Percentiles rank a stretch among this genome's conserved stretches.
phyloP scores from a whole-genome alignment of 805 yeast genomes.

The Torulaspora quercuum region DNA sequence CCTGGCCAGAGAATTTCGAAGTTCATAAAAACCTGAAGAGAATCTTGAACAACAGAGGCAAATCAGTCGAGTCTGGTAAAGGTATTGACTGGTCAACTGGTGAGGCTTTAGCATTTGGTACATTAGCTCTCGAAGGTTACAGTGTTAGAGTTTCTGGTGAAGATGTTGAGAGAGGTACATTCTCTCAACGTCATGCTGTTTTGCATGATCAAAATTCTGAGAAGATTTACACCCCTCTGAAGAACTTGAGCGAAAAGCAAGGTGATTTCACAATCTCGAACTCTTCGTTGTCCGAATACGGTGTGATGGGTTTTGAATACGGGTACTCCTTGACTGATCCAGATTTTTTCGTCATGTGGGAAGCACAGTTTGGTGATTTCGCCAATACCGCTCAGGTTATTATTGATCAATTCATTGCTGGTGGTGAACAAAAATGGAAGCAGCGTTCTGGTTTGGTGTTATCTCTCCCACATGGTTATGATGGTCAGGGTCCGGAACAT shows the following conservation, averaged over 20 bases:
- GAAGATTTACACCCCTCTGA: conserved; percentile 77
- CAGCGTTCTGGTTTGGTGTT: conserved; percentile 96
- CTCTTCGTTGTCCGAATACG: conserved; percentile 96
- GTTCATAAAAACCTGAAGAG: conserved; percentile 95
- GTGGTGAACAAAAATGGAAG: conserved; percentile 98
- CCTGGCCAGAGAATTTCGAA: conserved; percentile 83
- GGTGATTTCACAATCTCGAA: conserved; percentile 85
- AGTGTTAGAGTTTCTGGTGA: conserved; percentile 98
- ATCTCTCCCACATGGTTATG: conserved; percentile 98
- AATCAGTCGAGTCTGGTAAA: conserved; percentile 82
- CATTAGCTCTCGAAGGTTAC: conserved; percentile 86
- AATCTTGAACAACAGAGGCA: conserved; percentile 82
- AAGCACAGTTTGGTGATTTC: conserved; percentile 99
- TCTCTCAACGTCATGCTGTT: conserved; percentile 98
- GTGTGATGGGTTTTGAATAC: conserved; percentile 98
- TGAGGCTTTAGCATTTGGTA: conserved; percentile 97
- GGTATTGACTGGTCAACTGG: conserved; percentile 99
- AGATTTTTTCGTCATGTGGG: conserved; percentile 97
- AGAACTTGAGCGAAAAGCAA: conserved; percentile 73
- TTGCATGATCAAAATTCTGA: conserved; percentile 93
- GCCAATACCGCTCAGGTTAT: conserved; percentile 99
- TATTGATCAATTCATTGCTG: conserved; percentile 92
- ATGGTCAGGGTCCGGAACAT: conserved; percentile 99
- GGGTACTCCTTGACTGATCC: conserved; percentile 98
- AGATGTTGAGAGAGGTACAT: conserved; percentile 99